A percentile compares a stretch with the other conserved stretches of the same genome.
These are phyloP conservation scores for Fusarium drepaniforme DNA, from an alignment of 2,329 filamentous ascomycete genomes.

Conservation along the genomic window DNA sequence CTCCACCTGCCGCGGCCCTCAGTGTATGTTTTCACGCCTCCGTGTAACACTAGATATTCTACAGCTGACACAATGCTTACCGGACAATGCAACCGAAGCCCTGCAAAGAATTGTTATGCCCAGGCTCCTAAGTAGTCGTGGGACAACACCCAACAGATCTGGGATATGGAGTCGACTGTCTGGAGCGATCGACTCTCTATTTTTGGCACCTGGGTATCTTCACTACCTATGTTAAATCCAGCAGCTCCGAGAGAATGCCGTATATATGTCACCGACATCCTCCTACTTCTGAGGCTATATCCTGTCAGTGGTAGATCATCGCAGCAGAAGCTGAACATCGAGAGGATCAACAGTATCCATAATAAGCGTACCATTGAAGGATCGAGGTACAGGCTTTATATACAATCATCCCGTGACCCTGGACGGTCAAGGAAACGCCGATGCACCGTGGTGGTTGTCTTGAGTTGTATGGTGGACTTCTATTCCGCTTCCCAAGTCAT, in stretches of 20 bases:
- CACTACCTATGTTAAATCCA: background rate
- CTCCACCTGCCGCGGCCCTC: background rate
- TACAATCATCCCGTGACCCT: background rate
- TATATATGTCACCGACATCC: background rate
- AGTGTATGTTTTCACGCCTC: background rate
- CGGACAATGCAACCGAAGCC: too few relatives aligned
- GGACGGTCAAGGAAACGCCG: background rate
- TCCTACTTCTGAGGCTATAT: background rate
- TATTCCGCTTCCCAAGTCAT: background rate
- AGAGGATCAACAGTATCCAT: background rate
- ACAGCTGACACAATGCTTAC: background rate
- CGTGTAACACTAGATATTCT: background rate
- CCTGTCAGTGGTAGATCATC: background rate
- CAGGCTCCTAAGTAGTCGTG: background rate
- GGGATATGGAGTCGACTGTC: background rate
- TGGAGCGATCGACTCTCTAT: background rate
- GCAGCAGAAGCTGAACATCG: background rate
- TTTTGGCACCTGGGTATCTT: background rate
- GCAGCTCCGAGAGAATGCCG: background rate
- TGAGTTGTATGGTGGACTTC: background rate
- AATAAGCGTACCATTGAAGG: background rate
- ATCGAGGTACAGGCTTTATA: background rate
- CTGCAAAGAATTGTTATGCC: background rate
- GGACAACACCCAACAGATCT: background rate
- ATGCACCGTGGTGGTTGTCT: background rate